These are phyloP conservation scores for Gloeopeniophorella convolvens DNA, from an alignment of 768 basidiomycete genomes.

Conservation along the genomic window DNA sequence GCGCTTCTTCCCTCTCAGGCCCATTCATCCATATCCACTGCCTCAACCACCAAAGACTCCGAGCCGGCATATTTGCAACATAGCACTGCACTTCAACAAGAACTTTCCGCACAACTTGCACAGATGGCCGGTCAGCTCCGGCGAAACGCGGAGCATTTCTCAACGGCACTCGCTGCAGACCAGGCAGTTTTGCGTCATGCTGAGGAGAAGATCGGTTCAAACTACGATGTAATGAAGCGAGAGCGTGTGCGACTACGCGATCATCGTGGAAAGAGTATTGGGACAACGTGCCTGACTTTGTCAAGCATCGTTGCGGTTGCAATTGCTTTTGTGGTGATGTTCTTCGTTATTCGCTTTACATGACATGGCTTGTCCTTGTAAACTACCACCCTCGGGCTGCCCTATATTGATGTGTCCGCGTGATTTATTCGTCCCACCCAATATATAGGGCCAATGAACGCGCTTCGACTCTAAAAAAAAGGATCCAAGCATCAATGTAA, in stretches of 20 bases:
- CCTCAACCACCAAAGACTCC: constrained; percentile 20
- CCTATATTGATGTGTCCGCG: no score
- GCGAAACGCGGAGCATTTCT: constrained; percentile 74
- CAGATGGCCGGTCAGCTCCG: constrained; percentile 86
- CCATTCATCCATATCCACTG: no score
- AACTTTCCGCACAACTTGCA: constrained; percentile 66
- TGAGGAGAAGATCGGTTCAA: constrained; percentile 65
- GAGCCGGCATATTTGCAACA: constrained; percentile 42
- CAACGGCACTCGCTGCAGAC: constrained; percentile 66
- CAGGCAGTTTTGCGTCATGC: constrained; percentile 60
- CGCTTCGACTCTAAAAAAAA: no score
- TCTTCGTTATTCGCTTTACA: constrained; percentile 64
- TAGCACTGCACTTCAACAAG: constrained; percentile 57
- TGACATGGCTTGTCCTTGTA: no score
- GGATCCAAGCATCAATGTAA: no score
- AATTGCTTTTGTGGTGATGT: constrained; percentile 67
- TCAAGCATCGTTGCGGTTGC: constrained; percentile 54
- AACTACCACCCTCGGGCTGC: no score
- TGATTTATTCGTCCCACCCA: no score
- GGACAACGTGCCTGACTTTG: constrained; percentile 49
- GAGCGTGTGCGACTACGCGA: constrained; percentile 46
- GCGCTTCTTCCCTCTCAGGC: no score
- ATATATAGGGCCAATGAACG: no score
- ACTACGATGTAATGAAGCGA: constrained; percentile 59
- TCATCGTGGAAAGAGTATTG: constrained; percentile 40